These are phyloP conservation scores for Skeletonema menzelii DNA, from an alignment of 108 stramenopile species.

Conservation along the genomic window DNA sequence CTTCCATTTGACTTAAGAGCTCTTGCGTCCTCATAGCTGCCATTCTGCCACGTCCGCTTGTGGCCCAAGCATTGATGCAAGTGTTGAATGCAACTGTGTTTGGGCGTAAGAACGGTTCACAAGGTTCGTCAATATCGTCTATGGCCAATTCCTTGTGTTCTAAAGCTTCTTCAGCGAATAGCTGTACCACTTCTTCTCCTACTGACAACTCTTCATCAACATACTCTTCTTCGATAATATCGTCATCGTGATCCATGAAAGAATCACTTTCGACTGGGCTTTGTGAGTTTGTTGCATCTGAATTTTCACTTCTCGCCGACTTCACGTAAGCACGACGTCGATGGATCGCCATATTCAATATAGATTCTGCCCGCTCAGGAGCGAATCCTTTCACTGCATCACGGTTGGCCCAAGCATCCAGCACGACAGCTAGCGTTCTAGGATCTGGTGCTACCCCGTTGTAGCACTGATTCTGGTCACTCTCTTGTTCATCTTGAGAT, in stretches of 20 bases:
- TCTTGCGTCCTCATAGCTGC: conserved; percentile 54
- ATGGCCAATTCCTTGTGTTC: not conserved
- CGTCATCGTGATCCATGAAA: not conserved
- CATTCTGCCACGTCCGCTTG: conserved; percentile 12
- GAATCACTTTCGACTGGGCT: conserved; percentile 1
- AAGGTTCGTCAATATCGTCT: not conserved
- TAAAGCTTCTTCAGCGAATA: not conserved
- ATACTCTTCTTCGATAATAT: conserved; percentile 9
- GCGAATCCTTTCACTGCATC: conserved; percentile 13
- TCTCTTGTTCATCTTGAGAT: not conserved
- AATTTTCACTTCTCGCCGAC: conserved; percentile 3
- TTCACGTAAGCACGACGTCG: conserved; percentile 29
- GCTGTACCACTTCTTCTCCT: not conserved
- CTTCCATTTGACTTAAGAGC: conserved; percentile 39
- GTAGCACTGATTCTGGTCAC: not conserved
- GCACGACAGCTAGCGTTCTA: conserved; percentile 44
- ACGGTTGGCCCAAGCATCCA: conserved; percentile 52
- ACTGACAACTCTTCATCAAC: conserved; percentile 4
- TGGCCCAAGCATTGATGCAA: conserved; percentile 44
- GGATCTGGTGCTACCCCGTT: conserved; percentile 37
- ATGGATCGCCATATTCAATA: conserved; percentile 21
- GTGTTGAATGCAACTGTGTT: conserved; percentile 54
- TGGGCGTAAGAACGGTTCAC: conserved; percentile 24
- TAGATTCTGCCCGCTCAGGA: conserved; percentile 27
- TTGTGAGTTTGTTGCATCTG: not conserved